Base-by-base conservation (phyloP, 805 yeast genomes). In the Cyberlindnera meyerae region DNA sequence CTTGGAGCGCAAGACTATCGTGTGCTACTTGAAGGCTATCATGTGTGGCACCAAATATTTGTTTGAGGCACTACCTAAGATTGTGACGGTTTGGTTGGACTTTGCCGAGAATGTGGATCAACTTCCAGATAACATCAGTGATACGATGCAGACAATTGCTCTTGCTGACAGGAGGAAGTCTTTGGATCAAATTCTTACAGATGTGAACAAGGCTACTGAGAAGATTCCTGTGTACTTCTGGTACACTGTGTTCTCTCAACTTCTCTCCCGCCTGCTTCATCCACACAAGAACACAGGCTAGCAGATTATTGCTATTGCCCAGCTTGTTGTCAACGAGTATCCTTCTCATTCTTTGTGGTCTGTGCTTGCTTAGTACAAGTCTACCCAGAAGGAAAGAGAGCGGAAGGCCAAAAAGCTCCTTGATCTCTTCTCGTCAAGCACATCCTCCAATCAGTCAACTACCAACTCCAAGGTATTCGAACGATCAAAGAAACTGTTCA, bases 11-110 rank as follows among this genome's bases (percentile, higher is more conserved):
- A 68, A 67, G 14, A 73, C 81, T 25, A 73, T 84, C 8, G 55
- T 67, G 8, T 64, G 71, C 27, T 83, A 81, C 50, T 60, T 77
- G 22, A 67, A 72, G 22, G 75, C 90, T 0, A 67, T 85, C 18
- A 68, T 70, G 8, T 65, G 68, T 27, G 87, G 93, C 1, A 69
- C 79, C 3, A 70, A 74, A 25, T 82, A 77, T 51, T 71, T 85
- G 2, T 78, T 78, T 52, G 97, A 93, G 59, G 82, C 90, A 0
- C 62, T 93, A 15, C 97, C 98, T 0, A 88, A 87, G 51, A 73
- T 86, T n/a, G 71, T 89, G 5, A 87, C 96, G 0, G 71, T 85
- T 8, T 93, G 98, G 98, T 64, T 93, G 17, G 96, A 89, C 49
- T 83, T 81, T 56, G 77, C 70, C 4, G 55, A 61, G 6, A 51